Evolutionary conservation across 805 yeast species (phyloP), one percentile per base, ranked within the genome.

Genomic region (Starmerella bombicola): DNA sequence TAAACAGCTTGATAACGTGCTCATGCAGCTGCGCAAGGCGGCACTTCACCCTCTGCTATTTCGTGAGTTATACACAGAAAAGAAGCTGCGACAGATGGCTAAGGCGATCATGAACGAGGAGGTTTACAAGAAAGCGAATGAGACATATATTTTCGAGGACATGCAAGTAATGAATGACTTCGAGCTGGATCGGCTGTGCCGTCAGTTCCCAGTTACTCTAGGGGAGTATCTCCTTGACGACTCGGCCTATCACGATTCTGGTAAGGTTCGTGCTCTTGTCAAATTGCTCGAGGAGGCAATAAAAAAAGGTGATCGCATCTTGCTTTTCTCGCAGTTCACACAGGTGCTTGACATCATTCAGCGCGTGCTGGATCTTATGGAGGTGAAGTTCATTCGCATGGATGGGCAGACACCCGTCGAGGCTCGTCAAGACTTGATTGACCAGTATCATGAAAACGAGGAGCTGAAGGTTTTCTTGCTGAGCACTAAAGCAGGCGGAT

Each of bases 401-500:
- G 99, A 91, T 57, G 99, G 99, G n/a, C 71, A 71, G 43, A 91
- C 99, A 0, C 70, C 86, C 12, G 98, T 91, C 41, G 95, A 91
- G 47, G 77, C 81, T 21, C 74, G 99, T 56, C 98, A 91, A 60
- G 83, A 80, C 43, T 64, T 88, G 50, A 88, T 91, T 51, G 98
- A 91, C 63, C 74, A 74, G 51, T 91, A 81, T 56, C 79, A 84
- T 54, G 85, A 81, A 25, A 93, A 85, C 46, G 71, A 72, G 0
- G 67, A 74, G 4, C 82, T 91, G 48, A 88, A 93, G 0, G 79
- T 91, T 3, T 88, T 91, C 55, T 66, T 91, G 37, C 65, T 91
- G 33, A 83, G 95, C 9, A 91, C 99, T 3, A 84, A 83, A 57
- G 97, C 98, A 1, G 99, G 99, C 57, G 99, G 99, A 1, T 91